These are phyloP conservation scores for Clohesyomyces aquaticus DNA, from an alignment of 495 filamentous ascomycete species.

Conservation along the genomic window DNA sequence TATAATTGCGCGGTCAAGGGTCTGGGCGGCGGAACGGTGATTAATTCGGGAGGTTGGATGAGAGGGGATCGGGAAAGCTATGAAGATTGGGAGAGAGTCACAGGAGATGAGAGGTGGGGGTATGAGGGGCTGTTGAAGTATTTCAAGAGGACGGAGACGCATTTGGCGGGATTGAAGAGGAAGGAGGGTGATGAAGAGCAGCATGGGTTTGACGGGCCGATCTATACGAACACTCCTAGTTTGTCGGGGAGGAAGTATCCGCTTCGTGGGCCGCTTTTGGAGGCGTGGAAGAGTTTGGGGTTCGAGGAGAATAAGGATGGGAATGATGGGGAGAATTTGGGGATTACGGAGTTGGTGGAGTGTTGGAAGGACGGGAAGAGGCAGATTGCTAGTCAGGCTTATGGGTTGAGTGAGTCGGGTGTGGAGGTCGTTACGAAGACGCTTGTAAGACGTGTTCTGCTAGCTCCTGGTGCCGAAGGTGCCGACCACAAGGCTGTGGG, in stretches of 20 bases:
- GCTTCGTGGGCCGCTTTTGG: slow-evolving; percentile 15
- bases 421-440: slow-evolving; percentile 16
- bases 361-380: slow-evolving; percentile 31
- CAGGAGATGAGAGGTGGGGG: slow-evolving; percentile 52
- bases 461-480: slow-evolving; percentile 1
- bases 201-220: slow-evolving; percentile 31
- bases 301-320: slow-evolving; percentile 15
- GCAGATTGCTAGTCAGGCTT: slow-evolving; percentile 24
- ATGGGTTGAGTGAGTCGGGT: slow-evolving; percentile 18
- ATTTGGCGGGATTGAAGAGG: slow-evolving; percentile 23
- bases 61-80: slow-evolving; percentile 63
- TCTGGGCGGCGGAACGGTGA: slow-evolving; percentile 63
- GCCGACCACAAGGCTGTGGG: slow-evolving; percentile 1
- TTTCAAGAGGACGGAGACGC: slow-evolving; percentile 23
- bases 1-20: slow-evolving; percentile 64
- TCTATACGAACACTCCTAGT: slow-evolving; percentile 18
- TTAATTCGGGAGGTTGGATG: slow-evolving; percentile 66
- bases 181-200: slow-evolving; percentile 19
- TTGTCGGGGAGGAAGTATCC: slow-evolving; percentile 25
- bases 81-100: slow-evolving; percentile 55
- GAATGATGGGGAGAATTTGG: slow-evolving; percentile 24
- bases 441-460: slow-evolving; percentile 9
- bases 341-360: slow-evolving; percentile 29
- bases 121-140: slow-evolving; percentile 22
- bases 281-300: slow-evolving; percentile 18